phyloP scores from a whole-genome alignment of 257 asterid genomes.

The Cynanchum wilfordii region DNA sequence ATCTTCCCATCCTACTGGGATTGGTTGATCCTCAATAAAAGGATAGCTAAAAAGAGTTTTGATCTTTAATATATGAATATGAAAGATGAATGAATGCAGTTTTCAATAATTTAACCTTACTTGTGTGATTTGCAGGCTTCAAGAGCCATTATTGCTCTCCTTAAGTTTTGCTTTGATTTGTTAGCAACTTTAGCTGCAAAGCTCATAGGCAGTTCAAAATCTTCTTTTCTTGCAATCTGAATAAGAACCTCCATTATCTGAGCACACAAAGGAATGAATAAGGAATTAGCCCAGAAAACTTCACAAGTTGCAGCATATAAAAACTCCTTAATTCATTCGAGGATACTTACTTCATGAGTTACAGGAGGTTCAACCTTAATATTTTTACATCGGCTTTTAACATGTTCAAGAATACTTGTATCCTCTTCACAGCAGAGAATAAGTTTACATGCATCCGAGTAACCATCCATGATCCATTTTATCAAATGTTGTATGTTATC shows the following conservation, averaged over 20 bases:
- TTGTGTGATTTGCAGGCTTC: slow-evolving; percentile 91
- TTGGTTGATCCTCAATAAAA: slow-evolving; percentile 75
- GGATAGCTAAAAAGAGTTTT: slow-evolving; percentile 57
- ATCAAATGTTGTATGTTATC: slow-evolving; percentile 70
- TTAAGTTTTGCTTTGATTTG: slow-evolving; percentile 66
- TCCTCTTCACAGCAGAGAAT: slow-evolving; percentile 79
- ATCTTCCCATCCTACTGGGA: slow-evolving; percentile 82
- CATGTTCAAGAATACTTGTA: slow-evolving; percentile 55
- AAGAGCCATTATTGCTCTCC: slow-evolving; percentile 86
- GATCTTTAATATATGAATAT: slow-evolving; percentile 9
- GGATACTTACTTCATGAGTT: slow-evolving; percentile 56
- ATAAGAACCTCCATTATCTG: slow-evolving; percentile 73
- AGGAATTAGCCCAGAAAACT: slow-evolving; percentile 8
- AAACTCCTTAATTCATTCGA: neutral
- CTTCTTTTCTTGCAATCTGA: slow-evolving; percentile 74
- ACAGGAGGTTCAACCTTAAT: slow-evolving; percentile 54
- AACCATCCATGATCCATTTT: slow-evolving; percentile 87
- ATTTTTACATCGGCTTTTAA: slow-evolving; percentile 55
- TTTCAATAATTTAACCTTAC: slow-evolving; percentile 28
- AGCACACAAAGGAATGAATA: neutral
- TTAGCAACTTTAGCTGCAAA: slow-evolving; percentile 76
- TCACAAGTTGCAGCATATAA: neutral
- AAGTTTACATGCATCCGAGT: slow-evolving; percentile 70
- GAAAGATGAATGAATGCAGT: slow-evolving; percentile 1
- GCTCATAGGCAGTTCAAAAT: slow-evolving; percentile 58